Percentiles rank a stretch among this genome's conserved stretches.
Evolutionary conservation across 2,329 filamentous ascomycete species (phyloP).

Genomic region (Exophiala sp.): DNA sequence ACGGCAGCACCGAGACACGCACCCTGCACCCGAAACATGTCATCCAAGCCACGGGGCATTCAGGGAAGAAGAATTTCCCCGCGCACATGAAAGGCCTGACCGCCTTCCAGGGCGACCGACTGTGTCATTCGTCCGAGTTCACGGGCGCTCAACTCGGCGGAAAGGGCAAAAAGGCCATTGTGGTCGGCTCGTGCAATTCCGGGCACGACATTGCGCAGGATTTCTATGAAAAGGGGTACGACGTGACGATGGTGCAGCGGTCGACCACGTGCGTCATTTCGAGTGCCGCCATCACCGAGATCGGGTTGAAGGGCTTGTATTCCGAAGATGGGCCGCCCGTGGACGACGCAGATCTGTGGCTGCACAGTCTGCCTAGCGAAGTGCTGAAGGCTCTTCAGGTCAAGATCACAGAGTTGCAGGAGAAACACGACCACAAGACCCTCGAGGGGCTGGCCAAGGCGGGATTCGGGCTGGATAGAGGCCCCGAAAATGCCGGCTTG

Average conservation of each 20-base stretch:
- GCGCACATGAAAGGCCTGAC: conserved; percentile 44
- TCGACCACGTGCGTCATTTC: conserved; percentile 60
- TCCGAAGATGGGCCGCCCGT: conserved; percentile 49
- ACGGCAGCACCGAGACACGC: conserved; percentile 43
- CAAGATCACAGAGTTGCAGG: conserved; percentile 16
- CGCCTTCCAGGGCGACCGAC: conserved; percentile 51
- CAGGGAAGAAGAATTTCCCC: conserved; percentile 56
- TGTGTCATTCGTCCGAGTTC: conserved; percentile 60
- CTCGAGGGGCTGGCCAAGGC: conserved; percentile 46
- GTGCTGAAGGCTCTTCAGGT: conserved; percentile 56
- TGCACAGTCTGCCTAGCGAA: conserved; percentile 53
- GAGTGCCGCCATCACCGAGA: conserved; percentile 48
- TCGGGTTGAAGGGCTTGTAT: conserved; percentile 49
- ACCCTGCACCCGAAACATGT: conserved; percentile 58
- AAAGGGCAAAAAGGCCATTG: conserved; percentile 55
- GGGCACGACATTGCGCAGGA: conserved; percentile 57
- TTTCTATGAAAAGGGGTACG: conserved; percentile 59
- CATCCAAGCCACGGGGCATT: conserved; percentile 62
- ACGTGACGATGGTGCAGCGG: conserved; percentile 65
- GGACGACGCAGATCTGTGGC: conserved; percentile 60
- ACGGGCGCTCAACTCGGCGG: conserved; percentile 45
- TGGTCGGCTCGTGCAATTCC: conserved; percentile 64
- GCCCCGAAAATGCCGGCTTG: conserved; percentile 53
- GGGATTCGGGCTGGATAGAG: conserved; percentile 57
- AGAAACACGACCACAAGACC: conserved; percentile 16